Conservation (phyloP, 2,329 filamentous ascomycete genomes). For the Aspergillus sp. region DNA sequence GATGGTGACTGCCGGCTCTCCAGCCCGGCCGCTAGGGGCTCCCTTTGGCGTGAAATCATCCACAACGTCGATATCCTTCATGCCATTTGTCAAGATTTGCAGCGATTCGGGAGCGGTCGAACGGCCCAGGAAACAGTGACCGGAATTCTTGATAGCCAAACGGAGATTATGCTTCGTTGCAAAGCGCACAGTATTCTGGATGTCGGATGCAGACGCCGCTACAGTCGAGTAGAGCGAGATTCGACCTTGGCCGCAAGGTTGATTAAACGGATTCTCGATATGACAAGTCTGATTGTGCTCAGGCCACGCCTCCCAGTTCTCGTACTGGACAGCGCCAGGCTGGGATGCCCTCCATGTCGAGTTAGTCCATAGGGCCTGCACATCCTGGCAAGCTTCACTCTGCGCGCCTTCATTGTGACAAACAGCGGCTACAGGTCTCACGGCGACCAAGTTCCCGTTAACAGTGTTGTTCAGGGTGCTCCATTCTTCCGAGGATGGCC, state of each 20-base stretch:
- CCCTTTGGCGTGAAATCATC: slow-evolving; percentile 11
- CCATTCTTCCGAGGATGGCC: slow-evolving; percentile 40
- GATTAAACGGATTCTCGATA: slow-evolving; percentile 25
- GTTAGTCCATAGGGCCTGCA: slow-evolving; percentile 19
- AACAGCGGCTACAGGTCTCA: slow-evolving; percentile 30
- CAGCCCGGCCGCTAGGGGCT: slow-evolving; percentile 18
- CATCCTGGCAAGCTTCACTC: slow-evolving; percentile 6
- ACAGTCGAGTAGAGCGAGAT: slow-evolving; percentile 39
- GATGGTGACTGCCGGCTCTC: slow-evolving; percentile 45
- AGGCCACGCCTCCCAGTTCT: slow-evolving; percentile 43
- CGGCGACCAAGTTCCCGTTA: slow-evolving; percentile 36
- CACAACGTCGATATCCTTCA: slow-evolving; percentile 9
- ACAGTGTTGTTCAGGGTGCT: slow-evolving; percentile 37
- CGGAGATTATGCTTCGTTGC: slow-evolving; percentile 24
- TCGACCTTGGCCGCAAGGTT: slow-evolving; percentile 35
- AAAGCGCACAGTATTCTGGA: slow-evolving; percentile 41
- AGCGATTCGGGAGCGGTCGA: slow-evolving; percentile 33
- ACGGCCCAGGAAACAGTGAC: slow-evolving; percentile 18
- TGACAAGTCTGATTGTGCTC: slow-evolving; percentile 38
- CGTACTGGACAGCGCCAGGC: slow-evolving; percentile 37
- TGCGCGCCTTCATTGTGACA: slow-evolving; percentile 25
- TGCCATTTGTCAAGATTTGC: slow-evolving; percentile 25
- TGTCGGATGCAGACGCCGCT: slow-evolving; percentile 30
- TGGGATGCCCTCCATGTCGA: slow-evolving; percentile 38
- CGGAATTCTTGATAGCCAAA: slow-evolving; percentile 15